A percentile compares a stretch with the other conserved stretches of the same genome.
phyloP scores from a whole-genome alignment of 139 green algal species.

The Tetratostichococcus sp. region DNA sequence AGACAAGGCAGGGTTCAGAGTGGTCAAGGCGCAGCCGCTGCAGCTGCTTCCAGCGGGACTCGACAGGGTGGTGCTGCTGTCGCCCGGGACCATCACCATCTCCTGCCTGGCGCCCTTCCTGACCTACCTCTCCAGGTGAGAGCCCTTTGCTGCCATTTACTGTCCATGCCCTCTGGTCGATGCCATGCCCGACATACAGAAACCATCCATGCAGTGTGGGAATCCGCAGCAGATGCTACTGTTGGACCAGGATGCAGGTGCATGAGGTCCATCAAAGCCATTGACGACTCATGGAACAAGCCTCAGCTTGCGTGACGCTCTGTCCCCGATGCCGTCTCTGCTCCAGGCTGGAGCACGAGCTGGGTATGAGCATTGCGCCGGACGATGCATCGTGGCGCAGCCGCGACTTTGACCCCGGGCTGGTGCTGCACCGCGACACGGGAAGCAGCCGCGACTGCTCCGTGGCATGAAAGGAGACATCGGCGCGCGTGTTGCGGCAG shows the following conservation, averaged over 20 bases:
- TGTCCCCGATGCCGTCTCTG: too few species aligned
- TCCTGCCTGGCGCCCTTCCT: not conserved
- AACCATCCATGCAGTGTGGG: too few species aligned
- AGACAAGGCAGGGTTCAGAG: not conserved
- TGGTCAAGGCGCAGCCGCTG: not conserved
- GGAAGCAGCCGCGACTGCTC: not conserved
- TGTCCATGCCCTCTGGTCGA: too few species aligned
- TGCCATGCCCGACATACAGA: too few species aligned
- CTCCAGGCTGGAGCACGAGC: not conserved
- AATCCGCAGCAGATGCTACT: too few species aligned
- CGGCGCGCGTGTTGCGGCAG: not conserved
- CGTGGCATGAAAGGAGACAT: not conserved
- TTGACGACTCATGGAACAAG: too few species aligned
- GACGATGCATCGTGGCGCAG: not conserved
- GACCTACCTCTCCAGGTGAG: not conserved
- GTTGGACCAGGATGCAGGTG: too few species aligned
- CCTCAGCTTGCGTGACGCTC: too few species aligned
- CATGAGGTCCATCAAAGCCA: too few species aligned
- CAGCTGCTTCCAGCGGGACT: not conserved
- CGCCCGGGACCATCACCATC: not conserved
- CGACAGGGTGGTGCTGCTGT: not conserved
- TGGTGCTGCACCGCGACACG: not conserved
- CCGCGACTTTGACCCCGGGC: not conserved
- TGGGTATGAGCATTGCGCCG: not conserved
- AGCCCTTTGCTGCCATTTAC: too few species aligned